Evolutionary conservation across 108 stramenopile species (phyloP), one percentile per base, ranked within the genome.

Genomic region (Nitzschia sp.): DNA sequence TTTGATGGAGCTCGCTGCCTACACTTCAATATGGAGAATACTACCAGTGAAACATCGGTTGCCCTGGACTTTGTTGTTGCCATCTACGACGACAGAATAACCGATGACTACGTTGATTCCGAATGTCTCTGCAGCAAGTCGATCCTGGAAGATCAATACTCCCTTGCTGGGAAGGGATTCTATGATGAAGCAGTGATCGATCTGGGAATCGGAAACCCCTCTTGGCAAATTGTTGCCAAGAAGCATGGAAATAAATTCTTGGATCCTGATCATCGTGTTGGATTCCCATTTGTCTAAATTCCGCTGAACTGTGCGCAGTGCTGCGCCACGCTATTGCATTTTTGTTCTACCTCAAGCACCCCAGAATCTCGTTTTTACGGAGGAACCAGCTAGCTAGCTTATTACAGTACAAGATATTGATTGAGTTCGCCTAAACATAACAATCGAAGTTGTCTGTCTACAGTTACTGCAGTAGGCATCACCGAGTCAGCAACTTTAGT

Each of bases 1-100:
- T 90, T 85, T 51, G 88, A 87, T 64, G 91, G 91, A 19, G 85
- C 88, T 3, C 63, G 85, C 51, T 89, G 88, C 55, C 45, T 86
- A 23, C 88, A 89, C 45, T 93, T 89, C 57, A 78, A 66, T 33
- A 51, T 86, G 26, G 84, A 81, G 46, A 93, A 93, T 46, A 86
- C 83, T 13, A 90, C 88, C n/a, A 64, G 79, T 8, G 33, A 55
- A 17, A 88, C 88, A 9, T 77, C 83, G n/a, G 88, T 89, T 11
- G 84, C 86, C 28, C 56, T 93, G 29, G 87, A 86, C 38, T 91
- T 91, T 75, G 62, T 82, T 25, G 60, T 87, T 77, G 80, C 85
- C 30, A 85, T 87, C 34, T 80, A 83, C 38, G 70, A 71, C 33
- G 38, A 62, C 25, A 34, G 38, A 42, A 51, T 5, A 4, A 72